Evolutionary conservation across 108 stramenopile genomes (phyloP), one percentile per base, ranked within the genome.

Genomic region (Cyclotella baltica): DNA sequence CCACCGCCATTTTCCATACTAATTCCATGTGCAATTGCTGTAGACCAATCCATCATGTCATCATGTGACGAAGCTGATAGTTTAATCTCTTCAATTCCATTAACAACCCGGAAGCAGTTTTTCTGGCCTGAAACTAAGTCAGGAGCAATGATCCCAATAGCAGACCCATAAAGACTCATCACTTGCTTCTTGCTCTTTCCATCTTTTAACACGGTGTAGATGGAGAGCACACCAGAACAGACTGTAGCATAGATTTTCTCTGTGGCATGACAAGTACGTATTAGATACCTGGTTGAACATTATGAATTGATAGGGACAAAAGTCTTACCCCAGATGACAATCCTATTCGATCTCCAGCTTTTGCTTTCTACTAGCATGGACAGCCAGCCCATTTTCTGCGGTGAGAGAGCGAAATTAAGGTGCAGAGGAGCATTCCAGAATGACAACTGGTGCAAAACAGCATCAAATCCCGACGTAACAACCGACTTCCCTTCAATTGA

Each of bases 1-100:
- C 77, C 77, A 28, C 77, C 77, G 0, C 77, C 77, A 67, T 78
- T 78, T 40, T 78, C 77, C 70, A 78, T 72, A 34, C 77, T 78
- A 38, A 78, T 78, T 51, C 63, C 70, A 43, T 78, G 77, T 8
- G 64, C 70, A 34, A 78, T 72, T 6, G 30, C 28, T 23, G 56
- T 66, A 9, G 77, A 40, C 77, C 77, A 78, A 31, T 78, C 64
- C 70, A 78, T 66, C 63, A 64, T 70, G 29, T 53, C 51, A 22
- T 53, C 62, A 22, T 67, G 51, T 2, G 62, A 65, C 4, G 52
- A 27, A 19, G 77, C 59, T 47, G 72, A 63, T 33, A 78, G 35
- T 27, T 55, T 65, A 55, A 78, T 66, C 31, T 20, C 37, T 48
- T 78, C 69, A 20, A 78, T 38, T 5, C 77, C 77, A 34, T 72